Evolutionary conservation across 2,329 filamentous ascomycete species (phyloP).

Genomic region (Aspergillus neotritici): DNA sequence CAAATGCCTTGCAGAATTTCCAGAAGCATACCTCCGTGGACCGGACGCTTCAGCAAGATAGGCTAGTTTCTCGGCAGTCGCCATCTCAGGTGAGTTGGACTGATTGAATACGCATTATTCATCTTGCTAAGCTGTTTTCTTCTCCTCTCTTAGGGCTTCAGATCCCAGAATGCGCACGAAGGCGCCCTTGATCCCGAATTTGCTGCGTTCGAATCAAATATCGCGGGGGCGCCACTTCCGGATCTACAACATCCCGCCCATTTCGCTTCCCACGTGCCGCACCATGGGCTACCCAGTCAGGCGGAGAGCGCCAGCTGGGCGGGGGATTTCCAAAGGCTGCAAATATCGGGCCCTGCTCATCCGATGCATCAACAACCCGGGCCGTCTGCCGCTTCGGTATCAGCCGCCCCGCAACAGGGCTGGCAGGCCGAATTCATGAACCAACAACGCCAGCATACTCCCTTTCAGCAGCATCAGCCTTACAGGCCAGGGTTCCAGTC

Average conservation of each 20-base stretch:
- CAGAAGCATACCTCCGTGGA: slow-evolving; percentile 65
- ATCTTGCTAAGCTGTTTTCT: slow-evolving; percentile 8
- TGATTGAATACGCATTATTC: not conserved
- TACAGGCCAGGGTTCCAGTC: slow-evolving; percentile 24
- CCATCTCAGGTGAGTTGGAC: slow-evolving; percentile 48
- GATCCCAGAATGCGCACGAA: slow-evolving; percentile 52
- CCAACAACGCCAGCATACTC: slow-evolving; percentile 28
- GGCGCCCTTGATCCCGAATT: slow-evolving; percentile 61
- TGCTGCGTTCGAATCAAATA: slow-evolving; percentile 56
- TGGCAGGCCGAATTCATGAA: slow-evolving; percentile 60
- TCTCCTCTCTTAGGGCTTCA: slow-evolving; percentile 50
- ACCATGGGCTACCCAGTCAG: slow-evolving; percentile 20
- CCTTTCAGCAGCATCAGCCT: slow-evolving; percentile 18
- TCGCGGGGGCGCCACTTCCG: slow-evolving; percentile 29
- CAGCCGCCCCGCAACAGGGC: slow-evolving; percentile 30
- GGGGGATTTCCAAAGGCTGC: slow-evolving; percentile 43
- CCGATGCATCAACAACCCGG: slow-evolving; percentile 47
- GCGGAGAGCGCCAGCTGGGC: slow-evolving; percentile 36
- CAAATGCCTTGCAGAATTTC: slow-evolving; percentile 68
- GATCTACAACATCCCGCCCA: slow-evolving; percentile 34
- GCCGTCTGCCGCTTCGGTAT: slow-evolving; percentile 33
- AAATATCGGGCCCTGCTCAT: slow-evolving; percentile 35
- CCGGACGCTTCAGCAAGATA: slow-evolving; percentile 67
- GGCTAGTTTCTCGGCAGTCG: slow-evolving; percentile 51
- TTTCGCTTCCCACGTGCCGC: slow-evolving; percentile 20